A percentile compares a stretch with the other conserved stretches of the same genome.
Conservation (phyloP, 176 grass and related monocot species). For the Poa pratensis region DNA sequence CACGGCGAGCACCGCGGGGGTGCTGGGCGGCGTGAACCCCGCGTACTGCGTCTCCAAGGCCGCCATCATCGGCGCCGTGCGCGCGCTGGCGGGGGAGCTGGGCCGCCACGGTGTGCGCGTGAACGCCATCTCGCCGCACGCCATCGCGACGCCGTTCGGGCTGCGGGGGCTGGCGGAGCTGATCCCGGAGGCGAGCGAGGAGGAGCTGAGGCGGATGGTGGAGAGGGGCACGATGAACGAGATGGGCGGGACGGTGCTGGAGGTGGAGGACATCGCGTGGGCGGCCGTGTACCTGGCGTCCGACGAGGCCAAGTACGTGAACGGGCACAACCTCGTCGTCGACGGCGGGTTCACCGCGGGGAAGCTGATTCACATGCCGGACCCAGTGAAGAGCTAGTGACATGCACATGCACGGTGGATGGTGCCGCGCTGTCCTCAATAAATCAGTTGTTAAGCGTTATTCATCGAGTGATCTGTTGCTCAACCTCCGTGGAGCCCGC, state of each 20-base stretch:
- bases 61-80: background rate
- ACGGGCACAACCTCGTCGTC: conserved; percentile 27
- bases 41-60: conserved; percentile 4
- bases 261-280: background rate
- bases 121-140: conserved; percentile 13
- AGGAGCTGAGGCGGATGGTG: conserved; percentile 4
- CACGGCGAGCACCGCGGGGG: background rate
- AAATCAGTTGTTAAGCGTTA: too few relatives aligned
- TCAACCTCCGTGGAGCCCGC: too few relatives aligned
- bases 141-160: background rate
- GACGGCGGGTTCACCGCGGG: background rate
- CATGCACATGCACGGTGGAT: background rate
- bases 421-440: too few relatives aligned
- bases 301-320: background rate
- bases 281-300: background rate
- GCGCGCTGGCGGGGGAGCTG: background rate
- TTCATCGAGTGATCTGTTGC: too few relatives aligned
- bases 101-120: background rate
- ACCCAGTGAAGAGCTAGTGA: background rate
- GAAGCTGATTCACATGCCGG: background rate
- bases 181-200: background rate
- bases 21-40: background rate
- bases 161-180: background rate
- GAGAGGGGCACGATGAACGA: background rate
- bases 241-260: background rate